Percentiles rank a stretch among this genome's conserved stretches.
These are phyloP conservation scores for Phytophthora fragariaefolia DNA, from an alignment of 352 stramenopile genomes.

Conservation along the genomic window DNA sequence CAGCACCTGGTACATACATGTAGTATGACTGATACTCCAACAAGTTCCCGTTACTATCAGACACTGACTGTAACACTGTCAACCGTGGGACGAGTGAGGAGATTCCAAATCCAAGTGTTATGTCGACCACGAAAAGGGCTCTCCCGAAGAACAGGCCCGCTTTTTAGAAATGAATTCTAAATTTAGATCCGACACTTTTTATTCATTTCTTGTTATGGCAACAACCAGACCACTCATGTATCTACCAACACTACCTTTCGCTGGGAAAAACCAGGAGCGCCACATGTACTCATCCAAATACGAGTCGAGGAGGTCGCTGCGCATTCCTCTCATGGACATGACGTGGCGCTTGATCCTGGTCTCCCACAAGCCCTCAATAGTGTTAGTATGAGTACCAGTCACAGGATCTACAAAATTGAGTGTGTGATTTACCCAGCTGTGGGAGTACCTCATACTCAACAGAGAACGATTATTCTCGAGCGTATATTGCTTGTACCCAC, in stretches of 20 bases:
- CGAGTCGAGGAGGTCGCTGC: background rate
- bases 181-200: background rate
- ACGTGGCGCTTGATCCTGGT: constrained; percentile 19
- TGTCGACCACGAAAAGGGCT: no score
- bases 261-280: constrained; percentile 19
- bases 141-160: no score
- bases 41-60: no score
- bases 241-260: background rate
- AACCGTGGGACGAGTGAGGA: no score
- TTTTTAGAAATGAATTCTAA: no score
- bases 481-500: background rate
- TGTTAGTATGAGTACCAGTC: background rate
- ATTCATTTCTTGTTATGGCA: constrained; percentile 16
- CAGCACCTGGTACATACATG: no score
- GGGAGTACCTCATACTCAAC: background rate
- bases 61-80: no score
- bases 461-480: background rate
- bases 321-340: constrained; percentile 11
- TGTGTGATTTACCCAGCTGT: background rate
- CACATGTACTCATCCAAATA: constrained; percentile 23
- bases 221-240: constrained; percentile 15
- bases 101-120: no score
- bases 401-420: background rate
- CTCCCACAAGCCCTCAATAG: no score
- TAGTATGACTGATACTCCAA: no score